Percentiles rank a stretch among this genome's conserved stretches.
Evolutionary conservation across 1,284 basidiomycete genomes (phyloP).

Genomic region (Puccinia novopanici): DNA sequence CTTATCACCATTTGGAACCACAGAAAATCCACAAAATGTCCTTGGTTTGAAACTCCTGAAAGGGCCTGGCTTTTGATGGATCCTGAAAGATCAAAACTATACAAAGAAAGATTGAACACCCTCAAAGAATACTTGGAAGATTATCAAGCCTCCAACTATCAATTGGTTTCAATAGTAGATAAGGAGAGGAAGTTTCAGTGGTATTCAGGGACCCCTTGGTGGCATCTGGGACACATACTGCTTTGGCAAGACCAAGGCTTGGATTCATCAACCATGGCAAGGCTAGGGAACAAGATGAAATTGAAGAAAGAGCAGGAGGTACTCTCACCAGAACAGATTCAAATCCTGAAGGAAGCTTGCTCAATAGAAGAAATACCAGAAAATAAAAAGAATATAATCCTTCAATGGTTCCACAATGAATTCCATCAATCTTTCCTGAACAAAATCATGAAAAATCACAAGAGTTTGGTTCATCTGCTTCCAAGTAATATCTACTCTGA

Average conservation of each 20-base stretch:
- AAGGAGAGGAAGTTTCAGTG: not conserved
- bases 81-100: not conserved
- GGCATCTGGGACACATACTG: conserved; percentile 5
- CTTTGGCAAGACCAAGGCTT: not conserved
- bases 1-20: not conserved
- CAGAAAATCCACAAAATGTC: not conserved
- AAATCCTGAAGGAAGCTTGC: not conserved
- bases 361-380: not conserved
- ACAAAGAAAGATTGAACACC: conserved; percentile 7
- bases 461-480: not conserved
- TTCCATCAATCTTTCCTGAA: not conserved
- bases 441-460: too few species aligned
- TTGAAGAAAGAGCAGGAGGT: not conserved
- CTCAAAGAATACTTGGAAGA: not conserved
- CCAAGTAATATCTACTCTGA: not conserved
- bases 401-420: not conserved
- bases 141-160: not conserved
- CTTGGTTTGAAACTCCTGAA: conserved; percentile 9
- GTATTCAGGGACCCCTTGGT: not conserved
- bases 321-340: not conserved
- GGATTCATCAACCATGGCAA: not conserved
- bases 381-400: not conserved
- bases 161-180: not conserved
- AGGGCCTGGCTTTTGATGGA: conserved; percentile 23
- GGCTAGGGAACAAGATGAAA: not conserved